A percentile compares a stretch with the other conserved stretches of the same genome.
Conservation (phyloP, 192 early-diverging fungal genomes). For the Gorgonomyces haynaldii region DNA sequence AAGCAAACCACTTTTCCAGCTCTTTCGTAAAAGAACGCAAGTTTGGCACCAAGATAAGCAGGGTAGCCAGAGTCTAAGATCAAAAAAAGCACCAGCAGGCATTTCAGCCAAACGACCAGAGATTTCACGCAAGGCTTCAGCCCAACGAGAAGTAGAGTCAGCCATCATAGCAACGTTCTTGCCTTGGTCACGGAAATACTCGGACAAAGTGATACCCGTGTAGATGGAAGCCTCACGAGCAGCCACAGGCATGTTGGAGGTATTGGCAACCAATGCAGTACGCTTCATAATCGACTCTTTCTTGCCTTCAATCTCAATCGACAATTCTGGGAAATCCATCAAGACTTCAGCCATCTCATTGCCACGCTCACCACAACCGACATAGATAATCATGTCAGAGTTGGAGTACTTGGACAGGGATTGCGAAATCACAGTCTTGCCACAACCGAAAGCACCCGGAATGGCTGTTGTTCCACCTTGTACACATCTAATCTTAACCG, state of each 20-base stretch:
- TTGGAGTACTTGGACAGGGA: slow-evolving; percentile 99
- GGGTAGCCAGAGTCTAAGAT: slow-evolving; percentile 84
- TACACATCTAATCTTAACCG: slow-evolving; percentile 55
- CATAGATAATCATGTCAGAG: slow-evolving; percentile 98
- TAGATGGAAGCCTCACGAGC: slow-evolving; percentile 99
- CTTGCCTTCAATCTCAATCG: slow-evolving; percentile 84
- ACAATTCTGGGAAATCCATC: slow-evolving; percentile 92
- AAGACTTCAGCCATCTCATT: slow-evolving; percentile 99
- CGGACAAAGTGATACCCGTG: slow-evolving; percentile 98
- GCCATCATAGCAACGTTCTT: slow-evolving; percentile 99
- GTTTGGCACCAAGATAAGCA: slow-evolving; percentile 92
- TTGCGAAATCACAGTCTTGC: slow-evolving; percentile 99
- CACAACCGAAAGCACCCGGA: slow-evolving; percentile 99
- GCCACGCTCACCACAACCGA: slow-evolving; percentile 89
- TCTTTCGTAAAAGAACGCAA: slow-evolving; percentile 99
- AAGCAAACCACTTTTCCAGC: slow-evolving; percentile 95
- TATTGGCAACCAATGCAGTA: slow-evolving; percentile 98
- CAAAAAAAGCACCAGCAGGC: slow-evolving; percentile 62
- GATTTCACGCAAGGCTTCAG: slow-evolving; percentile 99
- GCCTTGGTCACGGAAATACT: slow-evolving; percentile 99
- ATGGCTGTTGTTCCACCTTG: slow-evolving; percentile 99
- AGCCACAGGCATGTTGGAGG: slow-evolving; percentile 99
- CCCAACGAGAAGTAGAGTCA: slow-evolving; percentile 99
- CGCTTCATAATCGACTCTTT: slow-evolving; percentile 99
- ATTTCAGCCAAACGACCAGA: slow-evolving; percentile 99